Percentiles rank a stretch among this genome's conserved stretches.
Evolutionary conservation across 208 protist genomes (phyloP).

Genomic region (Crithidia expoeki): DNA sequence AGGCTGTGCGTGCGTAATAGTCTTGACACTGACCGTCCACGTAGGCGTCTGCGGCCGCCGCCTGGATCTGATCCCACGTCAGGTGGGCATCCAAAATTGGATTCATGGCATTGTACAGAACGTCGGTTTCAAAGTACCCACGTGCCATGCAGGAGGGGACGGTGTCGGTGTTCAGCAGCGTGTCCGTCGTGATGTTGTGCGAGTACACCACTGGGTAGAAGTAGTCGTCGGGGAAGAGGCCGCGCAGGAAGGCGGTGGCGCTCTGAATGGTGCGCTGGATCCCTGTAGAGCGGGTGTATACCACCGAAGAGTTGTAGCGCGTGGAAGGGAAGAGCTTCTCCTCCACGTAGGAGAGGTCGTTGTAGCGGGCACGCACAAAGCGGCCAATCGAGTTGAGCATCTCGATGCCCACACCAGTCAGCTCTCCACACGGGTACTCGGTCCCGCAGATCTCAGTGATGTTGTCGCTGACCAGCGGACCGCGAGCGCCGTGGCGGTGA

Average conservation of each 20-base stretch:
- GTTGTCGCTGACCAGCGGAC: constrained; percentile 33
- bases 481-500: constrained; percentile 53
- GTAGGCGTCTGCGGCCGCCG: constrained; percentile 44
- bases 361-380: constrained; percentile 50
- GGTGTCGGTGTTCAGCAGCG: constrained; percentile 44
- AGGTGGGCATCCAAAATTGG: constrained; percentile 37
- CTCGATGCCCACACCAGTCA: constrained; percentile 41
- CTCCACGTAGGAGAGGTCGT: constrained; percentile 41
- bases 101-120: constrained; percentile 2
- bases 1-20: constrained; percentile 30
- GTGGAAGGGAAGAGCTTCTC: constrained; percentile 41
- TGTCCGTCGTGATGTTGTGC: constrained; percentile 41
- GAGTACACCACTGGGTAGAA: constrained; percentile 59
- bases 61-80: constrained; percentile 45
- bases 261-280: constrained; percentile 66
- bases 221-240: constrained; percentile 48
- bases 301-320: constrained; percentile 49
- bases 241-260: constrained; percentile 50
- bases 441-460: constrained; percentile 36
- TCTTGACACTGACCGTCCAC: constrained; percentile 38
- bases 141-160: constrained; percentile 36
- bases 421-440: constrained; percentile 45
- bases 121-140: constrained; percentile 28
- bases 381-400: constrained; percentile 44
- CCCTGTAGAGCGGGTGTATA: constrained; percentile 61